Conservation (phyloP, 306 rosid genomes). For the Pueraria montana region DNA sequence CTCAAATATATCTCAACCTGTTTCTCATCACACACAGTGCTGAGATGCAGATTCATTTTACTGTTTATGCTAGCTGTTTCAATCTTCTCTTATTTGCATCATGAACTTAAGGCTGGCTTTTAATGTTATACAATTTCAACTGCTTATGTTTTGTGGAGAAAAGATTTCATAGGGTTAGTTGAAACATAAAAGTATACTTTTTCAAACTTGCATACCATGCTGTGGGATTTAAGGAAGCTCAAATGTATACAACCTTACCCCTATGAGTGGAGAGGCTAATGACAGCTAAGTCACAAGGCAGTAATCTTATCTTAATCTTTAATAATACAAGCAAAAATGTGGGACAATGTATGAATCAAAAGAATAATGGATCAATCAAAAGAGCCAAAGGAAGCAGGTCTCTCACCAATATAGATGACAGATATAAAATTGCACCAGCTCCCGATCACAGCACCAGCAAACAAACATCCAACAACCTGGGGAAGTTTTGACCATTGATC, state of each 20-base stretch:
- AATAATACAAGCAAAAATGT: background rate
- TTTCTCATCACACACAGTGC: background rate
- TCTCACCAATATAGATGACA: constrained; percentile 85
- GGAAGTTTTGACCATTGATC: constrained; percentile 40
- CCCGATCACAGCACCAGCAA: constrained; percentile 78
- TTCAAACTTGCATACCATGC: background rate
- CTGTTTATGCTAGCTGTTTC: background rate
- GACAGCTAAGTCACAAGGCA: background rate
- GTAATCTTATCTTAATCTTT: too few relatives aligned
- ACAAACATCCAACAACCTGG: constrained; percentile 77
- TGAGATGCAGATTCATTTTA: constrained; percentile 1
- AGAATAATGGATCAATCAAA: constrained; percentile 10
- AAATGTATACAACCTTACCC: background rate
- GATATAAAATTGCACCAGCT: constrained; percentile 92
- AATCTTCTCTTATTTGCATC: background rate
- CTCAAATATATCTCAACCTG: background rate
- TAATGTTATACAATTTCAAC: background rate
- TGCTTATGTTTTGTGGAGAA: constrained; percentile 16
- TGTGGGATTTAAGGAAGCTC: background rate
- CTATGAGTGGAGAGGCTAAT: background rate
- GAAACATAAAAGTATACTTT: constrained; percentile 14
- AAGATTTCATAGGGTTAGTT: background rate
- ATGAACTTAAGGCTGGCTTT: constrained; percentile 1
- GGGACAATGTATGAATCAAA: background rate
- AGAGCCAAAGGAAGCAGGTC: constrained; percentile 5